A percentile compares a stretch with the other conserved stretches of the same genome.
phyloP scores from a whole-genome alignment of 345 rosid genomes.

The Cardamine resedifolia region DNA sequence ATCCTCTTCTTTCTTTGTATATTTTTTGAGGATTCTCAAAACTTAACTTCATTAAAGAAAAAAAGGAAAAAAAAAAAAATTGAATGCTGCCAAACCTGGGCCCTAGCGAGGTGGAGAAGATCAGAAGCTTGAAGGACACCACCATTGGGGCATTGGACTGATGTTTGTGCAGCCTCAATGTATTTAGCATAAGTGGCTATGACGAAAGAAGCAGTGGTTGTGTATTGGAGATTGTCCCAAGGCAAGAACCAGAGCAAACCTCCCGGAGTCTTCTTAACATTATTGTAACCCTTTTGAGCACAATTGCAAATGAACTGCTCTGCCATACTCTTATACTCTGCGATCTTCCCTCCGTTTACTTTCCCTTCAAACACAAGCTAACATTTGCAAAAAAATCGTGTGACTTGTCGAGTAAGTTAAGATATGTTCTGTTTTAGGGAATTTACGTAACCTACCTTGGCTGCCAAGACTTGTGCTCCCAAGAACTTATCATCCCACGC shows the following conservation, averaged over 20 bases:
- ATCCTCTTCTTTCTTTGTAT: neutral
- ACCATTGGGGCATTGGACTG: constrained; percentile 45
- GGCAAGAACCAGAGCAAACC: constrained; percentile 63
- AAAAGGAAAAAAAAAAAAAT: neutral
- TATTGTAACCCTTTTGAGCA: constrained; percentile 69
- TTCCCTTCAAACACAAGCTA: constrained; percentile 62
- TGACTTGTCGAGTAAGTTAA: neutral
- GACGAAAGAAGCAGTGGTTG: constrained; percentile 48
- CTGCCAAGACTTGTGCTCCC: constrained; percentile 83
- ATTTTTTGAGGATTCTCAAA: constrained; percentile 20
- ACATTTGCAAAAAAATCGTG: constrained; percentile 33
- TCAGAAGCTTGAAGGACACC: constrained; percentile 37
- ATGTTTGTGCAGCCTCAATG: constrained; percentile 36
- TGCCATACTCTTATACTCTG: constrained; percentile 83
- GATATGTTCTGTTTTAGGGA: neutral
- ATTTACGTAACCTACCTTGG: constrained; percentile 55
- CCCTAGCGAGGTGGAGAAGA: constrained; percentile 22
- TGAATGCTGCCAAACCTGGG: constrained; percentile 29
- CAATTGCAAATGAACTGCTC: constrained; percentile 88
- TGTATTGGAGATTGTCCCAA: constrained; percentile 57
- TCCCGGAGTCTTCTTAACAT: constrained; percentile 43
- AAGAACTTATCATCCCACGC: constrained; percentile 95
- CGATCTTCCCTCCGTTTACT: constrained; percentile 32
- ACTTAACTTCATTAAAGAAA: neutral
- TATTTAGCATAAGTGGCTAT: constrained; percentile 47